phyloP scores from a whole-genome alignment of 257 asterid species.

The Solanum boliviense region DNA sequence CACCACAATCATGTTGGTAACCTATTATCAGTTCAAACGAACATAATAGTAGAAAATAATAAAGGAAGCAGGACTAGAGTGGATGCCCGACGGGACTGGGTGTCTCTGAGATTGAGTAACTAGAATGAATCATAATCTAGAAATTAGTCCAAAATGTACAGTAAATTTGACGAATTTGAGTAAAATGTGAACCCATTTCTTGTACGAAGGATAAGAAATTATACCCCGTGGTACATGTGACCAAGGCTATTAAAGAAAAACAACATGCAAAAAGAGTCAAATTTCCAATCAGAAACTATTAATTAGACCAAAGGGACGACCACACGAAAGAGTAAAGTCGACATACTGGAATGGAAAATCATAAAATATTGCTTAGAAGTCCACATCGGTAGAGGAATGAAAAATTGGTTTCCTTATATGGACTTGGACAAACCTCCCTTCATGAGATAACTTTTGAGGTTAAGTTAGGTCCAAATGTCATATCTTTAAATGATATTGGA shows the following conservation, averaged over 20 bases:
- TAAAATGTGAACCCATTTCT: neutral
- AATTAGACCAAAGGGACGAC: neutral
- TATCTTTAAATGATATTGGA: too few relatives aligned
- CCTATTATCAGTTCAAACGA: too few relatives aligned
- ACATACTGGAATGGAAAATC: neutral
- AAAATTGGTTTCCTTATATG: too few relatives aligned
- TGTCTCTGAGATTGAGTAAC: neutral
- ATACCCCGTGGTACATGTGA: neutral
- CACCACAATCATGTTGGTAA: too few relatives aligned
- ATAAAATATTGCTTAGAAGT: neutral
- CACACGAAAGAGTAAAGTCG: neutral
- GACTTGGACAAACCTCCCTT: fast-evolving
- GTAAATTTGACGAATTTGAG: neutral
- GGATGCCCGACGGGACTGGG: neutral
- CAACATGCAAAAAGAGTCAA: neutral
- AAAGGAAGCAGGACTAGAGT: neutral
- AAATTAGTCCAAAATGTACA: neutral
- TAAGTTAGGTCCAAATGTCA: fast-evolving
- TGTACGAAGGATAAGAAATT: neutral
- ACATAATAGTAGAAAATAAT: too few relatives aligned
- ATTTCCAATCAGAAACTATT: neutral
- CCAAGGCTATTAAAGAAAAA: neutral
- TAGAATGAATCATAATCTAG: neutral
- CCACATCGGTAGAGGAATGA: too few relatives aligned
- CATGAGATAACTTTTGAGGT: too few relatives aligned